phyloP scores from a whole-genome alignment of 441 rosid genomes.

The Lagerstroemia fauriei region DNA sequence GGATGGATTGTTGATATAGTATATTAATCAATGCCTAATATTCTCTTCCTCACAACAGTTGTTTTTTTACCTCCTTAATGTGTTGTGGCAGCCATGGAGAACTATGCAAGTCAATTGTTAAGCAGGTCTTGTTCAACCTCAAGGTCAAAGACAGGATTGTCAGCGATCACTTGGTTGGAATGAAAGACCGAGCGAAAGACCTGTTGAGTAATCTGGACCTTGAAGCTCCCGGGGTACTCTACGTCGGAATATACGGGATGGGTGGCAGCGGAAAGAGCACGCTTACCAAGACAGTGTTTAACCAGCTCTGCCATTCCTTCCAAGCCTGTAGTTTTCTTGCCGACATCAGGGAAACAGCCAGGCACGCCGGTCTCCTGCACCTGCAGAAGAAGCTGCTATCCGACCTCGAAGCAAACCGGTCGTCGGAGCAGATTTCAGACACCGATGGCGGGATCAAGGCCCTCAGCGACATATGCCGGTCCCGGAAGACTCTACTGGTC shows the following conservation, averaged over 20 bases:
- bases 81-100: neutral
- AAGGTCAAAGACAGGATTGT: neutral
- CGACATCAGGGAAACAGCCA: neutral
- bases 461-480: neutral
- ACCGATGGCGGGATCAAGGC: neutral
- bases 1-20: too few species aligned
- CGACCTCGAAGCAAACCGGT: neutral
- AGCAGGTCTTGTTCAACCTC: neutral
- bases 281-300: neutral
- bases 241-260: neutral
- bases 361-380: neutral
- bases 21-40: too few species aligned
- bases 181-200: neutral
- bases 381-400: neutral
- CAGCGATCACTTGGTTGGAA: neutral
- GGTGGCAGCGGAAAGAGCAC: neutral
- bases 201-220: neutral
- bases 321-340: neutral
- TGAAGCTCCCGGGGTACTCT: neutral
- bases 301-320: neutral
- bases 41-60: neutral
- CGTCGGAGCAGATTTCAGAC: too few species aligned
- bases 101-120: neutral
- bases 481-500: slow-evolving; percentile 2
- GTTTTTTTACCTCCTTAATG: neutral